Percentiles rank a stretch among this genome's conserved stretches.
Evolutionary conservation across 306 rosid genomes (phyloP).

Genomic region (Oxytropis ochrocephala): DNA sequence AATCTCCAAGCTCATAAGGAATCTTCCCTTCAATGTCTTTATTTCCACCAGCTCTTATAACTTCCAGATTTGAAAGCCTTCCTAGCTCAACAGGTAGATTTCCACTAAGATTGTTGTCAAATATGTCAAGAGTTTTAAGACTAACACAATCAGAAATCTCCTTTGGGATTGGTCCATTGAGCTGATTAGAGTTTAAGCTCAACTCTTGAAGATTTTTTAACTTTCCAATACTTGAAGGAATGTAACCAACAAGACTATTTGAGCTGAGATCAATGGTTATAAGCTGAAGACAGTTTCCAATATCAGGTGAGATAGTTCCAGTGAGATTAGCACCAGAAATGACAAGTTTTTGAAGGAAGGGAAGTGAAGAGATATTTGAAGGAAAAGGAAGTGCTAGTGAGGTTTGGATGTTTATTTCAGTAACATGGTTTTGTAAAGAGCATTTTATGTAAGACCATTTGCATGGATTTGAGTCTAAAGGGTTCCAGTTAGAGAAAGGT

Average conservation of each 20-base stretch:
- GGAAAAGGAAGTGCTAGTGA: constrained; percentile 64
- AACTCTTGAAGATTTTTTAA: constrained; percentile 55
- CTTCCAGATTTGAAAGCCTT: constrained; percentile 46
- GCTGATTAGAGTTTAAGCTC: constrained; percentile 62
- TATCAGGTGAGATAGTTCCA: constrained; percentile 47
- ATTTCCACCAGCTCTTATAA: constrained; percentile 74
- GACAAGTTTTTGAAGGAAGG: constrained; percentile 52
- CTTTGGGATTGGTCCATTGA: constrained; percentile 60
- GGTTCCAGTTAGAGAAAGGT: constrained; percentile 47
- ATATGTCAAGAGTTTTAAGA: constrained; percentile 49
- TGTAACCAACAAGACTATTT: constrained; percentile 53
- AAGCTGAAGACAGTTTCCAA: constrained; percentile 49
- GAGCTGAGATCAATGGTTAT: constrained; percentile 53
- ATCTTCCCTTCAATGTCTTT: constrained; percentile 56
- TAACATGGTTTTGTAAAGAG: constrained; percentile 48
- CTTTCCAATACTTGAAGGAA: constrained; percentile 60
- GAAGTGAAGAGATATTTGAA: constrained; percentile 51
- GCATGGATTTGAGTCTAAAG: constrained; percentile 58
- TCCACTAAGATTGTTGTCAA: constrained; percentile 57
- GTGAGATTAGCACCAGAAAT: constrained; percentile 61
- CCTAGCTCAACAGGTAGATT: constrained; percentile 50
- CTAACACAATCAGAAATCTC: constrained; percentile 51
- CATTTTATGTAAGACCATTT: constrained; percentile 65
- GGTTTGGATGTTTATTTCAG: constrained; percentile 47
- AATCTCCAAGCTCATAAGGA: constrained; percentile 58